These are phyloP conservation scores for Hypomontagnella submonticulosa DNA, from an alignment of 495 filamentous ascomycete species.

Conservation along the genomic window DNA sequence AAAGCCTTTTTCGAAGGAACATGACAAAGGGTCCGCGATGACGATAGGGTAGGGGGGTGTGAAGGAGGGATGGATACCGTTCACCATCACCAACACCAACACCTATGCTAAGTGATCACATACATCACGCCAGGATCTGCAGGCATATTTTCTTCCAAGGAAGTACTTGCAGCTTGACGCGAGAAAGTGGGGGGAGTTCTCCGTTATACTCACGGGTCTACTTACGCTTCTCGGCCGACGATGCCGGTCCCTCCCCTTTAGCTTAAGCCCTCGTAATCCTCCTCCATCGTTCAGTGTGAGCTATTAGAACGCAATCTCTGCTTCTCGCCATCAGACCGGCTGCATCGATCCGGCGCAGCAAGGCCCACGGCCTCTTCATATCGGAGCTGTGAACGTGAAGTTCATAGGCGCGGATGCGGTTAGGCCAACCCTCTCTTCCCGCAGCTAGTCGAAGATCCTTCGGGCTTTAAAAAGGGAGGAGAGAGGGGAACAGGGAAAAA, in stretches of 20 bases:
- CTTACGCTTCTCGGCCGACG: constrained; percentile 33
- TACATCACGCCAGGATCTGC: constrained; percentile 39
- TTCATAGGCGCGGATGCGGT: constrained; percentile 22
- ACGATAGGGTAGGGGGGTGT: too few relatives aligned
- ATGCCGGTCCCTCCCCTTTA: constrained; percentile 8
- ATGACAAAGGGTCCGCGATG: neutral
- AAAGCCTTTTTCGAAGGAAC: neutral
- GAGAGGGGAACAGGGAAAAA: neutral
- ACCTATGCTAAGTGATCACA: constrained; percentile 25
- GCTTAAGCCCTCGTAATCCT: constrained; percentile 5
- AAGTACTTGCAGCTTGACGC: constrained; percentile 32
- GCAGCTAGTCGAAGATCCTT: constrained; percentile 31
- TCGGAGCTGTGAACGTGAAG: constrained; percentile 17
- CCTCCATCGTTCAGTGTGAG: constrained; percentile 10
- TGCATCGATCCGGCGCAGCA: constrained; percentile 30
- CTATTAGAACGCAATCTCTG: constrained; percentile 8
- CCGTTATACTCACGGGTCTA: constrained; percentile 15
- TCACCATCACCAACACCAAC: constrained; percentile 16
- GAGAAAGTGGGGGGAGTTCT: constrained; percentile 33
- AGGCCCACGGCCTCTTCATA: constrained; percentile 17
- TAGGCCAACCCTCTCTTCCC: constrained; percentile 19
- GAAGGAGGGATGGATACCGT: constrained; percentile 10
- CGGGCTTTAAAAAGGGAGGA: constrained; percentile 7
- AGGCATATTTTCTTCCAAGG: constrained; percentile 30
- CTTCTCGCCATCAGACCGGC: constrained; percentile 15